Base-by-base conservation (phyloP, 495 filamentous ascomycete species). In the Lophiostoma macrostomum region DNA sequence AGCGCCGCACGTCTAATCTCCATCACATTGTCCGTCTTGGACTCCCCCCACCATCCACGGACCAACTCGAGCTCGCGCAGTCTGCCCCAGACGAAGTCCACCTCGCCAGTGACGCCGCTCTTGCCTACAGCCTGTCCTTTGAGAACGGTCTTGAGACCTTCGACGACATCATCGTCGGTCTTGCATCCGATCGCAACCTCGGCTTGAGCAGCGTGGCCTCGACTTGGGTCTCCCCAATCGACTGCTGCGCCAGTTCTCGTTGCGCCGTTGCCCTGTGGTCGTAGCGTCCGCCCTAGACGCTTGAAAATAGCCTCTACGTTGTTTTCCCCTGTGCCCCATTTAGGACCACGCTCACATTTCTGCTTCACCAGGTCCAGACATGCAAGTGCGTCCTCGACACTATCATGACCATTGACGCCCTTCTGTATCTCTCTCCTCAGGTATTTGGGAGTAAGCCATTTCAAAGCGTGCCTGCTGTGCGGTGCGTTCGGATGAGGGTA, bases 341-440 rank as follows among this genome's bases (percentile, higher is more conserved):
- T 69, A 39, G 82, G 83, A 32, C 94, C 93, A 61, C 86, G 89
- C 62, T 96, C 90, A 66, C 94, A 96, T 67, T 98, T 98, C 67
- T 87, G 82, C 65, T 91, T 95, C 8, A 96, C 81, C 1, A 98
- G 82, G 58, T 98, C 94, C 13, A 98, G 80, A 49, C 87, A 91
- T 2, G 93, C 89, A 36, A 76, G 80, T 12, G 93, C 88, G 65
- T 98, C 93, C 71, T 98, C 94, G 61, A 95, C 78, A 23, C 86
- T 89, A 74, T 96, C 83, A 63, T 98, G 93, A 7, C 93, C 93
- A 14, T 72, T 78, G 23, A 74, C 74, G 47, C 81, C 76, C 43
- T 83, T 87, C 64, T 98, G 93, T 52, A 98, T 94, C 63, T 90
- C 85, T 39, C 88, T 86, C 49, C 73, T 75, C 27, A 96, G 79